Percentiles rank a stretch among this genome's conserved stretches.
Evolutionary conservation across 768 basidiomycete genomes (phyloP).

Genomic region (Coprinopsis cinerea): DNA sequence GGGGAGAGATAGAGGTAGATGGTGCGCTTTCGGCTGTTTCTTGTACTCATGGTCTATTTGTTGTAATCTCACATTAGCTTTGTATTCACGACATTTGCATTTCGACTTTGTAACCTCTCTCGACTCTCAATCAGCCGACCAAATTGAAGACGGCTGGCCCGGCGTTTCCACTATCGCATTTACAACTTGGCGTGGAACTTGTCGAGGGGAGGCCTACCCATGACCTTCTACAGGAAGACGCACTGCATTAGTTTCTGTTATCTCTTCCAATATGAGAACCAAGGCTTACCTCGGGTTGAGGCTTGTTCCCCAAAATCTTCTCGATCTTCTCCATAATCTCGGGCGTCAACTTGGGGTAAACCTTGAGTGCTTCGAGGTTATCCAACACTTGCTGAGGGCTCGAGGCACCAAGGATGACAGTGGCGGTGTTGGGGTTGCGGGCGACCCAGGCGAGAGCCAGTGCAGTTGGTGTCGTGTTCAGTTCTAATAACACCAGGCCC

Average conservation of each 20-base stretch:
- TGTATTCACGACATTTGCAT: background rate
- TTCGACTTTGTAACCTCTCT: no score
- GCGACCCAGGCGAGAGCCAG: slow-evolving; percentile 77
- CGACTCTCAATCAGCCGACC: background rate
- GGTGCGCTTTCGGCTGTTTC: no score
- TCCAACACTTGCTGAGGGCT: slow-evolving; percentile 57
- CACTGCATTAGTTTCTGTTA: no score
- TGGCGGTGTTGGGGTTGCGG: slow-evolving; percentile 57
- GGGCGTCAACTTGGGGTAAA: slow-evolving; percentile 66
- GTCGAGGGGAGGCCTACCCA: background rate
- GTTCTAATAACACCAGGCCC: slow-evolving; percentile 27
- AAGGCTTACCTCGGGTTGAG: slow-evolving; percentile 11
- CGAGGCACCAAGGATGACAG: slow-evolving; percentile 63
- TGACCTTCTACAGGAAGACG: background rate
- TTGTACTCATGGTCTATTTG: background rate
- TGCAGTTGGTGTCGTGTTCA: slow-evolving; percentile 54
- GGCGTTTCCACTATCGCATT: background rate
- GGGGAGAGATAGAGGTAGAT: no score
- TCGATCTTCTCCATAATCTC: slow-evolving; percentile 65
- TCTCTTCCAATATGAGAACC: background rate
- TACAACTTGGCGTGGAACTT: background rate
- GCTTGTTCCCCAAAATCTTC: slow-evolving; percentile 52
- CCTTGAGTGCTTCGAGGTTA: slow-evolving; percentile 65
- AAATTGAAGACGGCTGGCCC: background rate
- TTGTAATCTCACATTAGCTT: background rate